These are phyloP conservation scores for Bondarzewia mesenterica DNA, from an alignment of 1,284 basidiomycete species.

Conservation along the genomic window DNA sequence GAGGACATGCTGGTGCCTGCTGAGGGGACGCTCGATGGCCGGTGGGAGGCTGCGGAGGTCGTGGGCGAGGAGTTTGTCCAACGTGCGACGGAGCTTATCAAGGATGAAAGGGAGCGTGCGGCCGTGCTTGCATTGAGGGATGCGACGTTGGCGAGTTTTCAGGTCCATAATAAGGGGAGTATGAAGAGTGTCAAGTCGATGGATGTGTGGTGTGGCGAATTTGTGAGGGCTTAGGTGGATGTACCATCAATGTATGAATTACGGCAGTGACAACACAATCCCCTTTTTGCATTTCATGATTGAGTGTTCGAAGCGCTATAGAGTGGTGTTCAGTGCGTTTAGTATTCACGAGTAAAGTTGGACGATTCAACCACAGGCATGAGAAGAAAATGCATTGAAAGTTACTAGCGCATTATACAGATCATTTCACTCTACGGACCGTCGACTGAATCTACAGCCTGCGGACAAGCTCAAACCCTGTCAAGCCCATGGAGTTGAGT, in stretches of 20 bases:
- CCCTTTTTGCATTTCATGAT: too few relatives aligned
- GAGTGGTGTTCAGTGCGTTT: too few relatives aligned
- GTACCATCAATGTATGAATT: too few relatives aligned
- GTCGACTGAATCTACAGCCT: neutral
- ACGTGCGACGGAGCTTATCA: constrained; percentile 16
- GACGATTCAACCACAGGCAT: too few relatives aligned
- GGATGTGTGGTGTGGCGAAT: constrained; percentile 14
- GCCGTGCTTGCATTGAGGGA: constrained; percentile 23
- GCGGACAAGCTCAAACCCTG: neutral
- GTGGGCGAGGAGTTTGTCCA: constrained; percentile 13
- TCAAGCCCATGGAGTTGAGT: too few relatives aligned
- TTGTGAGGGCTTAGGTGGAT: neutral
- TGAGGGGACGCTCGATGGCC: constrained; percentile 25
- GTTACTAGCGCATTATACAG: too few relatives aligned
- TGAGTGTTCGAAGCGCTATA: too few relatives aligned
- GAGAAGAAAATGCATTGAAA: too few relatives aligned
- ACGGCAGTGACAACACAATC: too few relatives aligned
- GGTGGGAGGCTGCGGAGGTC: constrained; percentile 27
- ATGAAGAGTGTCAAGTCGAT: constrained; percentile 20
- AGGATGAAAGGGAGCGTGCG: constrained; percentile 20
- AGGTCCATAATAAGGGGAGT: constrained; percentile 9
- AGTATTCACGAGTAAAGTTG: too few relatives aligned
- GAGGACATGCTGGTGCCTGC: constrained; percentile 21
- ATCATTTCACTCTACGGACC: neutral
- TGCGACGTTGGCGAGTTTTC: constrained; percentile 13